Conservation (phyloP, 345 rosid genomes). For the Linum usitatissimum region DNA sequence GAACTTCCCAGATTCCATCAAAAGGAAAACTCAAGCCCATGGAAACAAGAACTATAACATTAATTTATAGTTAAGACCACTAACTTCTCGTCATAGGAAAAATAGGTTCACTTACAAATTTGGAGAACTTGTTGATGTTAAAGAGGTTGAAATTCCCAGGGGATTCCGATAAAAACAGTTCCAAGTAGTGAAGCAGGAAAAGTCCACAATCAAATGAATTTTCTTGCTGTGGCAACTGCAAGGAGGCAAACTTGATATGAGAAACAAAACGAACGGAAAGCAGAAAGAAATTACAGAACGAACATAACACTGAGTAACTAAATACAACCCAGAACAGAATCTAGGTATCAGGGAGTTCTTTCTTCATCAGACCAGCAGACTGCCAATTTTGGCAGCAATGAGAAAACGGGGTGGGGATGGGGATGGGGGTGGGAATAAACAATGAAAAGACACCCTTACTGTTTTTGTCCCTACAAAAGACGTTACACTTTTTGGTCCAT, state of each 20-base stretch:
- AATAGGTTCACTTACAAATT: slow-evolving; percentile 56
- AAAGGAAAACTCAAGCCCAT: not conserved
- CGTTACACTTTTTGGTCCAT: not conserved
- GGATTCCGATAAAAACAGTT: slow-evolving; percentile 77
- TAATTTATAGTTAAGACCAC: not conserved
- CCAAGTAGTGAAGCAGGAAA: slow-evolving; percentile 89
- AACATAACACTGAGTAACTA: not conserved
- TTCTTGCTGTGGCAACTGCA: slow-evolving; percentile 97
- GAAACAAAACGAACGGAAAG: slow-evolving; percentile 8
- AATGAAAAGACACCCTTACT: not conserved
- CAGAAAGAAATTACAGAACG: not conserved
- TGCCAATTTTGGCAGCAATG: too few species aligned
- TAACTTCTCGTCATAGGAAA: not conserved
- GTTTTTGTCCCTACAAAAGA: not conserved
- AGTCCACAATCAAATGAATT: slow-evolving; percentile 92
- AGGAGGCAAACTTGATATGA: slow-evolving; percentile 25
- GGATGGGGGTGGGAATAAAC: too few species aligned
- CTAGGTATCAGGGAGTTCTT: too few species aligned
- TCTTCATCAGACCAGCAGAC: too few species aligned
- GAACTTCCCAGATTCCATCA: not conserved
- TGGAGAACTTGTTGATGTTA: slow-evolving; percentile 46
- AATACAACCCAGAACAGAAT: too few species aligned
- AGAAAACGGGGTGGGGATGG: too few species aligned
- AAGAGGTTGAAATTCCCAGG: slow-evolving; percentile 68
- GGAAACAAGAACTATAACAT: not conserved